phyloP scores from a whole-genome alignment of 768 basidiomycete species.

The Suillus plorans region DNA sequence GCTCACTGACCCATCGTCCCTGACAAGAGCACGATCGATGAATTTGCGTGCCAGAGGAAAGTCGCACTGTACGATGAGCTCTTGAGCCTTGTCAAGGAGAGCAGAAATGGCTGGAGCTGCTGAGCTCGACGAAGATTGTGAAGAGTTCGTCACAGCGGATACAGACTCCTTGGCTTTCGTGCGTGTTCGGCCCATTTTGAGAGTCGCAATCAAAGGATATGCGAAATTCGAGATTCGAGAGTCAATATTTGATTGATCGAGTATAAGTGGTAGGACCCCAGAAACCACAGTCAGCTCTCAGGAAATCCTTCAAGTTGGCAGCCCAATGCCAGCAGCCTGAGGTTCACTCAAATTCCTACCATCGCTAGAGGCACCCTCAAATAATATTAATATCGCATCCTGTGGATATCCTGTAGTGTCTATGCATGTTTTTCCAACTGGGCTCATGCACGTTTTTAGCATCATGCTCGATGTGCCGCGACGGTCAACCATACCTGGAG shows the following conservation, averaged over 20 bases:
- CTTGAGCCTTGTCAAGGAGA: conserved; percentile 74
- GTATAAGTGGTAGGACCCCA: background rate
- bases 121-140: conserved; percentile 18
- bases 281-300: background rate
- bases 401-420: background rate
- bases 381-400: background rate
- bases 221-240: background rate
- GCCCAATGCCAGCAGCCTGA: background rate
- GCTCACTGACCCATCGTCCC: conserved; percentile 42
- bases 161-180: conserved; percentile 37
- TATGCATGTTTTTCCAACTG: background rate
- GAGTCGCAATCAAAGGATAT: conserved; percentile 3
- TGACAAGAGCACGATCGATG: conserved; percentile 62
- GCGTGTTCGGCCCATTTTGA: conserved; percentile 54
- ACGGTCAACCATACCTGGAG: background rate
- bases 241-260: background rate
- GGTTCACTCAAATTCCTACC: background rate
- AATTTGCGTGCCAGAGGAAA: conserved; percentile 80
- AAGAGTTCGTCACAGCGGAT: conserved; percentile 18
- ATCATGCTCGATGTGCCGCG: background rate
- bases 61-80: conserved; percentile 81
- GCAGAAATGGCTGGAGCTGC: conserved; percentile 47
- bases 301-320: no score
- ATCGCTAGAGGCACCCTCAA: background rate
- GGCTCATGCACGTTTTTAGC: background rate